These are phyloP conservation scores for Rhizopogon vulgaris DNA, from an alignment of 768 basidiomycete genomes.

Conservation along the genomic window DNA sequence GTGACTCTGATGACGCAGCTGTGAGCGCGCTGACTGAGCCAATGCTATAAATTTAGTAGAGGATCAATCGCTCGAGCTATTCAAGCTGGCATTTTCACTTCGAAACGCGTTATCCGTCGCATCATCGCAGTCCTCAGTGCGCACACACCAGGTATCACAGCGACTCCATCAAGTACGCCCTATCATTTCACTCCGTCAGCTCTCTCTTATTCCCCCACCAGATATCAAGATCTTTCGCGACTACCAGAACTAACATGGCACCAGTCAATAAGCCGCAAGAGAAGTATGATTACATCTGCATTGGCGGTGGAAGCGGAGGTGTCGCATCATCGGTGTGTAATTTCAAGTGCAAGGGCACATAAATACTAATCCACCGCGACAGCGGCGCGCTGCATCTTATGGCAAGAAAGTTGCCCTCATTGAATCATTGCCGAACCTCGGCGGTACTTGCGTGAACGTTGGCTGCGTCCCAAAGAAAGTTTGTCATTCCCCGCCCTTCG, in stretches of 20 bases:
- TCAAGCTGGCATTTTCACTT: conserved; percentile 7
- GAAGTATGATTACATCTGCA: conserved; percentile 79
- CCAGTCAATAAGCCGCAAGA: conserved; percentile 64
- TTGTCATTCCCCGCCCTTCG: conserved; percentile 6
- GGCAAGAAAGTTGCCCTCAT: conserved; percentile 92
- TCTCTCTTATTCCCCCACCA: conserved; percentile 13
- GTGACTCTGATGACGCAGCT: background rate
- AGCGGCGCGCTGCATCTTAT: conserved; percentile 89
- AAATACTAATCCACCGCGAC: background rate
- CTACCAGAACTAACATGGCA: conserved; percentile 50
- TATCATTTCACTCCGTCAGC: conserved; percentile 7
- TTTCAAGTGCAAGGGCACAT: conserved; percentile 20
- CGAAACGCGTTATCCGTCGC: conserved; percentile 4
- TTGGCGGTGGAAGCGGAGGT: conserved; percentile 94
- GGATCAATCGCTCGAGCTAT: background rate
- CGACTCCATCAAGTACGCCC: conserved; percentile 23
- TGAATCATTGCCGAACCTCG: conserved; percentile 67
- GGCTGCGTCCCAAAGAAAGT: conserved; percentile 99
- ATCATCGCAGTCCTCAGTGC: conserved; percentile 3
- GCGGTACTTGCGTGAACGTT: conserved; percentile 98
- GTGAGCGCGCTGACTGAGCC: background rate
- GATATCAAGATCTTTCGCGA: conserved; percentile 43
- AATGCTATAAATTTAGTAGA: background rate
- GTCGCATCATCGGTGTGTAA: conserved; percentile 73
- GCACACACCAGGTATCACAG: conserved; percentile 4